Conservation (phyloP, 164 flowering plant species). For the Cinnamomum chago region DNA sequence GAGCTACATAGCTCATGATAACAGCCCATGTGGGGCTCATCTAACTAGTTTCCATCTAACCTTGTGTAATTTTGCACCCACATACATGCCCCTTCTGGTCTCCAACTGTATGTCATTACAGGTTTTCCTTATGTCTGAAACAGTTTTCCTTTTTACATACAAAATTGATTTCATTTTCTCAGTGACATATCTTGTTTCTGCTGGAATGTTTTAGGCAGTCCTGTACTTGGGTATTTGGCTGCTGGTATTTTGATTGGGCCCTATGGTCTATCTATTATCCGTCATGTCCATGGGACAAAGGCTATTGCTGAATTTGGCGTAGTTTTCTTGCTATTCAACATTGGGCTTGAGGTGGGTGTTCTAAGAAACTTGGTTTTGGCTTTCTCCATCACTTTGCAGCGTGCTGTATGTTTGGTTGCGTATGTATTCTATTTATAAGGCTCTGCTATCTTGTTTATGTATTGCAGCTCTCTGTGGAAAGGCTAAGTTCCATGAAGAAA, state of each 20-base stretch:
- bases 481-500: constrained; percentile 99
- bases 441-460: constrained; percentile 1
- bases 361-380: not conserved
- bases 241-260: constrained; percentile 99
- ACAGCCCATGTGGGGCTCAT: too few relatives aligned
- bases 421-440: not conserved
- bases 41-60: too few relatives aligned
- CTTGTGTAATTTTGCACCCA: too few relatives aligned
- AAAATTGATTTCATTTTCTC: not conserved
- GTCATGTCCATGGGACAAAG: constrained; percentile 95
- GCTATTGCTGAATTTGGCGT: constrained; percentile 99
- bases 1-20: too few relatives aligned
- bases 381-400: not conserved
- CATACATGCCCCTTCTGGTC: too few relatives aligned
- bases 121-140: not conserved
- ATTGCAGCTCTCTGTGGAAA: constrained; percentile 98
- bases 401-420: not conserved
- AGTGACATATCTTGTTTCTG: constrained; percentile 12
- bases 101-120: not conserved
- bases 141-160: not conserved
- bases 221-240: constrained; percentile 97
- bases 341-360: constrained; percentile 90
- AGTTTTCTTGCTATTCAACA: constrained; percentile 93
- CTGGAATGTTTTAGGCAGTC: constrained; percentile 71
- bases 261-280: constrained; percentile 95